Evolutionary conservation across 352 stramenopile genomes (phyloP), one percentile per base, ranked within the genome.

Genomic region (Elongisporangium prolatum): DNA sequence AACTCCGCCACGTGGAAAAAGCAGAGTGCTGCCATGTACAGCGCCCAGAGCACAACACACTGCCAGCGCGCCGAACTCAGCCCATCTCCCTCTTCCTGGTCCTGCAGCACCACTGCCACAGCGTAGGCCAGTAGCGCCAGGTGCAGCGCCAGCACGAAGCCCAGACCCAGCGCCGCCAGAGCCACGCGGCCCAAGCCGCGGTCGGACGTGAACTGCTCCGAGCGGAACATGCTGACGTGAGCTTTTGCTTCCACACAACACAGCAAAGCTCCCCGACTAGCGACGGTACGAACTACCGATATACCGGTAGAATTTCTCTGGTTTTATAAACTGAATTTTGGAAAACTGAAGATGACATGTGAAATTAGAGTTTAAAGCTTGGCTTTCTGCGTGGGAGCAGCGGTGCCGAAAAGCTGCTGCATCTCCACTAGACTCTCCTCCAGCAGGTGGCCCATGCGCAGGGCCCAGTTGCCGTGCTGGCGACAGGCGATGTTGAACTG

Each of bases 1-100:
- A 94, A 95, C 71, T 96, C 87, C 59, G 84, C 75, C 38, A 94
- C 56, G 59, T 96, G 87, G 63, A 95, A 96, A 56, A 92, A 86
- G 22, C 73, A 77, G 24, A 96, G 72, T 53, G 81, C 82, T 28
- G 94, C 54, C 24, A 76, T 68, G 61, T 96, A 96, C 21, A 89
- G 68, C 59, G 68, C 65, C 87, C 87, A 96, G 59, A 82, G 78
- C 59, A 70, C 73, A 34, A 83, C 50, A 50, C 80, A 88, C 21
- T 65, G 60, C 78, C 80, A 89, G 54, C 63, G 68, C 50, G 63
- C 59, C 6, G 64, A 44, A 49, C 55, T 38, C 51, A 53, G n/a
- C n/a, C 52, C 20, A 14, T 55, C 11, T 9, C 10, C 34, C 34
- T 44, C 34, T 16, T 13, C 34, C 11, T 44, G 34, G 21, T 57